Percentiles rank a stretch among this genome's conserved stretches.
Conservation (phyloP, 108 stramenopile species). For the Fragilaria radians region DNA sequence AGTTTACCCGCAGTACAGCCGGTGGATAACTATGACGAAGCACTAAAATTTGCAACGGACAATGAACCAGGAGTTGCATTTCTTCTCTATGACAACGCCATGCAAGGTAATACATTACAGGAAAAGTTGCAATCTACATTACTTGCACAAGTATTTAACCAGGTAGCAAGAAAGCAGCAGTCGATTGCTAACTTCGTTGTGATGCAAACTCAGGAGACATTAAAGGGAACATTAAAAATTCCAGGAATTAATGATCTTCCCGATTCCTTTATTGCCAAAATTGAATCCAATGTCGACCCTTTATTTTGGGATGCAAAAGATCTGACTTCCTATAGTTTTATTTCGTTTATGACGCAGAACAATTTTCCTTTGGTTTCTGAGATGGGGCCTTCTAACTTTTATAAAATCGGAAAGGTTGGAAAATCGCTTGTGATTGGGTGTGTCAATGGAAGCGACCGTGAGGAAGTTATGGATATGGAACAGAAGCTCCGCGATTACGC, state of each 20-base stretch:
- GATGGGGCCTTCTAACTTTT: conserved; percentile 64
- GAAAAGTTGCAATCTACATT: conserved; percentile 37
- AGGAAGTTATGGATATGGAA: conserved; percentile 31
- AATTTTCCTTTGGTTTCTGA: conserved; percentile 54
- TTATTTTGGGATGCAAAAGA: conserved; percentile 7
- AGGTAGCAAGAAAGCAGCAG: conserved; percentile 66
- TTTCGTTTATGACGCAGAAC: conserved; percentile 48
- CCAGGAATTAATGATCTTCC: background rate
- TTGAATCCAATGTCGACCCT: conserved; percentile 32
- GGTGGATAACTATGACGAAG: conserved; percentile 41
- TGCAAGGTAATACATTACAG: conserved; percentile 16
- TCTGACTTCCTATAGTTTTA: conserved; percentile 9
- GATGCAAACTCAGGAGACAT: conserved; percentile 17
- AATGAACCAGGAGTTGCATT: conserved; percentile 8
- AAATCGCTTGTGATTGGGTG: conserved; percentile 66
- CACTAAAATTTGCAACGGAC: conserved; percentile 39
- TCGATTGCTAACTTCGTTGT: conserved; percentile 44
- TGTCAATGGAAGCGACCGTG: conserved; percentile 37
- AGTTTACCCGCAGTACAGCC: conserved; percentile 38
- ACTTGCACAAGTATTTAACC: conserved; percentile 48
- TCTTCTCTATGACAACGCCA: conserved; percentile 10
- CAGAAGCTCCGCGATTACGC: conserved; percentile 49
- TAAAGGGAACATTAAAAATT: background rate
- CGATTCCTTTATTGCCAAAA: conserved; percentile 37
- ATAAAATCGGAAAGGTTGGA: conserved; percentile 51